These are phyloP conservation scores for Phytopythium ostracodes DNA, from an alignment of 352 stramenopile species.

Conservation along the genomic window DNA sequence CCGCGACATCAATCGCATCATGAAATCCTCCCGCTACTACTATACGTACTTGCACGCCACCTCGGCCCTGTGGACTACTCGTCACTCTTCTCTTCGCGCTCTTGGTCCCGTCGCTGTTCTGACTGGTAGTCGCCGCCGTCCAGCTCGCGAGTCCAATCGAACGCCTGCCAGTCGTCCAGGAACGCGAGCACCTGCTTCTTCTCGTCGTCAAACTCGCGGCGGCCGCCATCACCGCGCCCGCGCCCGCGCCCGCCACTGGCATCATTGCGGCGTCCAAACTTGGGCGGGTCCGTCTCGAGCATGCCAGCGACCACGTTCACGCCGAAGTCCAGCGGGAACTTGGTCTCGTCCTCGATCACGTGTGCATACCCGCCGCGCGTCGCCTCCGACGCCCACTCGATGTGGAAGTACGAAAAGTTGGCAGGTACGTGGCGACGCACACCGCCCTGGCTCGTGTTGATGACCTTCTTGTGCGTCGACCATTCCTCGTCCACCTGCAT, in stretches of 20 bases:
- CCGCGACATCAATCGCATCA: no score
- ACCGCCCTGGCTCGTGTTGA: slow-evolving; percentile 61
- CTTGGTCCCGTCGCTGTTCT: slow-evolving; percentile 5
- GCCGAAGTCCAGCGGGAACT: slow-evolving; percentile 77
- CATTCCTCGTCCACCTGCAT: slow-evolving; percentile 74
- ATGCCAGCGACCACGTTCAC: slow-evolving; percentile 76
- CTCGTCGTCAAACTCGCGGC: slow-evolving; percentile 36
- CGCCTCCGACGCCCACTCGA: slow-evolving; percentile 43
- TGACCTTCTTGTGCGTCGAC: slow-evolving; percentile 79
- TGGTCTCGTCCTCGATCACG: slow-evolving; percentile 75
- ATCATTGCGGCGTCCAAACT: slow-evolving; percentile 46
- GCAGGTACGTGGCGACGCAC: slow-evolving; percentile 60
- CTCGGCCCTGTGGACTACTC: background rate
- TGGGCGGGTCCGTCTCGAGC: slow-evolving; percentile 59
- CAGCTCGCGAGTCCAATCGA: slow-evolving; percentile 73
- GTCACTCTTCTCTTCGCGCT: background rate
- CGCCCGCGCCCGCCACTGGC: slow-evolving; percentile 14
- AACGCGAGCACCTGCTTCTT: slow-evolving; percentile 62
- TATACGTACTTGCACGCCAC: background rate
- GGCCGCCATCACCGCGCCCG: background rate
- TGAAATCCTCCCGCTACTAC: no score
- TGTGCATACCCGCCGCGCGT: slow-evolving; percentile 65
- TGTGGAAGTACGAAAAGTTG: slow-evolving; percentile 85
- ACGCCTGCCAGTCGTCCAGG: slow-evolving; percentile 58
- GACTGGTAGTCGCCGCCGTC: slow-evolving; percentile 51